These are phyloP conservation scores for Colletotrichum spinosum DNA, from an alignment of 2,329 filamentous ascomycete genomes.

Conservation along the genomic window DNA sequence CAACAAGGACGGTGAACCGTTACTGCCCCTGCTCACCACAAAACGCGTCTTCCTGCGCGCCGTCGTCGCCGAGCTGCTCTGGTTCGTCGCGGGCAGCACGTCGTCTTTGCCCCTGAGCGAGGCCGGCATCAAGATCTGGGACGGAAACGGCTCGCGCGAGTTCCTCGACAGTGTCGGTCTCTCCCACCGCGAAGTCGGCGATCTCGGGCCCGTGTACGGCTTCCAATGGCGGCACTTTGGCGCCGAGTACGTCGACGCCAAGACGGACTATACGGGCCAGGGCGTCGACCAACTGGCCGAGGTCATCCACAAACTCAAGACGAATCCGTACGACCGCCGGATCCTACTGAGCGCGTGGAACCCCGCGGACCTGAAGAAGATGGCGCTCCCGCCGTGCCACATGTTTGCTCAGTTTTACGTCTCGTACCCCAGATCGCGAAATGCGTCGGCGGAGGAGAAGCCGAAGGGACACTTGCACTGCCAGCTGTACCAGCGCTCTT, in stretches of 20 bases:
- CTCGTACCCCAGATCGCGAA: constrained; percentile 70
- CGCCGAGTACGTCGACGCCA: constrained; percentile 83
- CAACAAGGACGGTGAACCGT: constrained; percentile 68
- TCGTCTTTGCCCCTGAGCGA: constrained; percentile 81
- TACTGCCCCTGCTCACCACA: constrained; percentile 94
- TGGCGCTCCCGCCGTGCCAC: constrained; percentile 95
- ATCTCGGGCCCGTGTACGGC: constrained; percentile 95
- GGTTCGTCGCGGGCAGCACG: constrained; percentile 91
- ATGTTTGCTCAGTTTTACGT: constrained; percentile 99
- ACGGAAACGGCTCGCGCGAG: constrained; percentile 92
- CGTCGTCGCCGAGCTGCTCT: constrained; percentile 91
- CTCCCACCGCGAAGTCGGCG: constrained; percentile 83
- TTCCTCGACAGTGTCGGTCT: constrained; percentile 91
- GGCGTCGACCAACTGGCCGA: constrained; percentile 95
- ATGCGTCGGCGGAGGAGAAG: constrained; percentile 42
- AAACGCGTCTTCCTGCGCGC: constrained; percentile 96
- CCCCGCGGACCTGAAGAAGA: constrained; percentile 83
- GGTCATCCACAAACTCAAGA: constrained; percentile 86
- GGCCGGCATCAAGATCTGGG: constrained; percentile 95
- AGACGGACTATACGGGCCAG: constrained; percentile 85
- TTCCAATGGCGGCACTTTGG: constrained; percentile 99
- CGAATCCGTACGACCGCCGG: constrained; percentile 86
- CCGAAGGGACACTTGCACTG: constrained; percentile 81
- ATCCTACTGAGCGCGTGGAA: constrained; percentile 97
- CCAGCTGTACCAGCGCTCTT: constrained; percentile 91